phyloP scores from a whole-genome alignment of 2,329 filamentous ascomycete genomes.

The Lasiodiplodia sp. region DNA sequence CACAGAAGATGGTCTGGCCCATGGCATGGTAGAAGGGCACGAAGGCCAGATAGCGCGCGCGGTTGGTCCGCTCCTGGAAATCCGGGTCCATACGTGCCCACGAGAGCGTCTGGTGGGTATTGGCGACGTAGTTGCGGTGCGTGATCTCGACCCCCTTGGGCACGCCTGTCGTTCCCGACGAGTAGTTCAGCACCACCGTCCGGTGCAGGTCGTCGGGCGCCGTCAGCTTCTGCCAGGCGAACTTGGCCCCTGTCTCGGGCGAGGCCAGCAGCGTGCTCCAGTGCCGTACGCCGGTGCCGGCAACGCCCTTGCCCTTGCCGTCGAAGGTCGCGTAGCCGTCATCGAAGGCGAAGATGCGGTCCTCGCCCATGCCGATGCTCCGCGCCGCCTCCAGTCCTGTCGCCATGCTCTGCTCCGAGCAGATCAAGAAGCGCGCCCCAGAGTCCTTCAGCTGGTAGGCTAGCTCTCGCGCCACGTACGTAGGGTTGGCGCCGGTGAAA shows the following conservation, averaged over 20 bases:
- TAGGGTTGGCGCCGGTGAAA: constrained; percentile 78
- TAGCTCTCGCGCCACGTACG: constrained; percentile 73
- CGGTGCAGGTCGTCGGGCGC: constrained; percentile 58
- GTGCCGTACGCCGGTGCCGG: constrained; percentile 54
- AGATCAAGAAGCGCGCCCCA: constrained; percentile 71
- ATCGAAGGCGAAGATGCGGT: constrained; percentile 70
- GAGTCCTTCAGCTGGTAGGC: constrained; percentile 78
- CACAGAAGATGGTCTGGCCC: constrained; percentile 72
- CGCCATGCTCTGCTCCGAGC: constrained; percentile 65
- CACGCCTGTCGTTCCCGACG: constrained; percentile 78
- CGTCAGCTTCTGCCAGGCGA: constrained; percentile 68
- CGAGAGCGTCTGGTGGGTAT: constrained; percentile 67
- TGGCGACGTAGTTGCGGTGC: constrained; percentile 79
- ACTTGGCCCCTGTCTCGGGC: constrained; percentile 60
- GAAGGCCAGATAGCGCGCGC: constrained; percentile 66
- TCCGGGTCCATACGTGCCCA: constrained; percentile 57
- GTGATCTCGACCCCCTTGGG: constrained; percentile 85
- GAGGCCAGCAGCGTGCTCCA: constrained; percentile 69
- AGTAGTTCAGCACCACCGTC: constrained; percentile 79
- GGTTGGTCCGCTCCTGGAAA: constrained; percentile 53
- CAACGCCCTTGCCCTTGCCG: constrained; percentile 42
- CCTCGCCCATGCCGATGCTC: constrained; percentile 61
- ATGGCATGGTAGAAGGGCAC: constrained; percentile 67
- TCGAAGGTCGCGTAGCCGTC: constrained; percentile 51
- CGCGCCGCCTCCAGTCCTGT: constrained; percentile 72